Percentiles rank a stretch among this genome's conserved stretches.
Conservation (phyloP, 1,284 basidiomycete species). For the Sparassis latifolia region DNA sequence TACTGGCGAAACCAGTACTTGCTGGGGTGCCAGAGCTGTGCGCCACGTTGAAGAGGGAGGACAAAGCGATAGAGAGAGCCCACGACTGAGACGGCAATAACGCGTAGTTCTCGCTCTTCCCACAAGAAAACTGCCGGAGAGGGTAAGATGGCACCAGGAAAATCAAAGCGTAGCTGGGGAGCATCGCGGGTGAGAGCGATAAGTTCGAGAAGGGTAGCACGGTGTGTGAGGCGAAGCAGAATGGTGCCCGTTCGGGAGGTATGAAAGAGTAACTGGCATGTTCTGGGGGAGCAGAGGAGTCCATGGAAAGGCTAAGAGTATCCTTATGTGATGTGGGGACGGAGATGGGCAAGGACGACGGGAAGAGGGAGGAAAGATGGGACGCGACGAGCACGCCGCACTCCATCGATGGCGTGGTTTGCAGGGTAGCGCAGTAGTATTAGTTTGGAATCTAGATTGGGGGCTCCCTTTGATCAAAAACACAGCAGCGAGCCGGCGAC, state of each 20-base stretch:
- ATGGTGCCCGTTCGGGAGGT: constrained; percentile 45
- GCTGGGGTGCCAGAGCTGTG: constrained; percentile 48
- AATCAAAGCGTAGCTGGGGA: constrained; percentile 68
- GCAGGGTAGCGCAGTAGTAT: too few species aligned
- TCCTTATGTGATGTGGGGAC: constrained; percentile 53
- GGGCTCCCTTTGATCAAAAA: too few species aligned
- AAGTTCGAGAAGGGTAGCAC: constrained; percentile 72
- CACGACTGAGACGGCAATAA: constrained; percentile 61
- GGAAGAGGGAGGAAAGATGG: constrained; percentile 58
- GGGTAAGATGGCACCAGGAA: constrained; percentile 67
- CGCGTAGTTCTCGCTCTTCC: constrained; percentile 56
- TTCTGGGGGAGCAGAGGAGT: constrained; percentile 55
- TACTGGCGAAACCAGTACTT: constrained; percentile 66
- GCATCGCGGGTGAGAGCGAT: constrained; percentile 60
- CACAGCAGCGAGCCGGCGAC: too few species aligned
- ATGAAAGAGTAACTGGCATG: constrained; percentile 53
- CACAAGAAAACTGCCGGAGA: constrained; percentile 60
- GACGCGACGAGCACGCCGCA: constrained; percentile 43
- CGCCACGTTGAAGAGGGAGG: constrained; percentile 50
- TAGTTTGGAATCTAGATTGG: too few species aligned
- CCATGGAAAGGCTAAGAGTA: constrained; percentile 35
- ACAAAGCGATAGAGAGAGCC: constrained; percentile 77
- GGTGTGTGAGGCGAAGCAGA: constrained; percentile 70
- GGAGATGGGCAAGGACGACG: constrained; percentile 43
- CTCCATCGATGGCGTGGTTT: too few species aligned